These are phyloP conservation scores for Chytridiales sp. DNA, from an alignment of 371 early-diverging fungal species.

Conservation along the genomic window DNA sequence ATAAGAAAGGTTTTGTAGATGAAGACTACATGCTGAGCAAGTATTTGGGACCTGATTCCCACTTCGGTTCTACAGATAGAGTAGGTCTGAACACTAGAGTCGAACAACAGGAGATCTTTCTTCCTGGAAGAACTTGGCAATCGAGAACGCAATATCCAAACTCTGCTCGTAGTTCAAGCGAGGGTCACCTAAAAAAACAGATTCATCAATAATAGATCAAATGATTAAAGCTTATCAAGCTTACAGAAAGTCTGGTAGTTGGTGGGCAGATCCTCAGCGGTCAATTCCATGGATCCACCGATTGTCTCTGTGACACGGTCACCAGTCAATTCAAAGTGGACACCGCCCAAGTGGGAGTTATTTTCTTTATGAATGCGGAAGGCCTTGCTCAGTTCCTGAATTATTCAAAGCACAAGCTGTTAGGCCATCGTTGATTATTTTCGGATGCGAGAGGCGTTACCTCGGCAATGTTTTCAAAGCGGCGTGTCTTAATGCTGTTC, in stretches of 20 bases:
- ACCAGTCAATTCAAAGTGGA: conserved; percentile 96
- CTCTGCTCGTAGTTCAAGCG: conserved; percentile 95
- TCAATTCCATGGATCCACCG: conserved; percentile 93
- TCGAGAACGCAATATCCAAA: conserved; percentile 91
- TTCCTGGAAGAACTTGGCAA: conserved; percentile 74
- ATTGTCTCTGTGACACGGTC: conserved; percentile 82
- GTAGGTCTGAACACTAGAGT: too few species aligned
- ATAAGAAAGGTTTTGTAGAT: too few species aligned
- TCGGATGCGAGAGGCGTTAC: conserved; percentile 3
- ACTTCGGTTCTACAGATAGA: too few species aligned
- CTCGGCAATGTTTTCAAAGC: conserved; percentile 74
- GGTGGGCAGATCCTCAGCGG: conserved; percentile 70
- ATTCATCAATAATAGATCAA: background rate
- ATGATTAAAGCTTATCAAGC: conserved; percentile 35
- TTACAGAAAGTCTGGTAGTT: conserved; percentile 97
- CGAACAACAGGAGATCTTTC: conserved; percentile 29
- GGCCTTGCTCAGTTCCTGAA: conserved; percentile 72
- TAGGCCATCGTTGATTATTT: background rate
- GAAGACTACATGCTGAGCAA: too few species aligned
- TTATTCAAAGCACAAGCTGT: background rate
- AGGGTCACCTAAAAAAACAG: conserved; percentile 34
- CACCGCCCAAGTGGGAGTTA: conserved; percentile 81
- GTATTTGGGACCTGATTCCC: too few species aligned
- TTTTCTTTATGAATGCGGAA: conserved; percentile 78
- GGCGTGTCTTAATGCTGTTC: conserved; percentile 86